These are phyloP conservation scores for Aspergillus thermomutatus DNA, from an alignment of 2,329 filamentous ascomycete genomes.

Conservation along the genomic window DNA sequence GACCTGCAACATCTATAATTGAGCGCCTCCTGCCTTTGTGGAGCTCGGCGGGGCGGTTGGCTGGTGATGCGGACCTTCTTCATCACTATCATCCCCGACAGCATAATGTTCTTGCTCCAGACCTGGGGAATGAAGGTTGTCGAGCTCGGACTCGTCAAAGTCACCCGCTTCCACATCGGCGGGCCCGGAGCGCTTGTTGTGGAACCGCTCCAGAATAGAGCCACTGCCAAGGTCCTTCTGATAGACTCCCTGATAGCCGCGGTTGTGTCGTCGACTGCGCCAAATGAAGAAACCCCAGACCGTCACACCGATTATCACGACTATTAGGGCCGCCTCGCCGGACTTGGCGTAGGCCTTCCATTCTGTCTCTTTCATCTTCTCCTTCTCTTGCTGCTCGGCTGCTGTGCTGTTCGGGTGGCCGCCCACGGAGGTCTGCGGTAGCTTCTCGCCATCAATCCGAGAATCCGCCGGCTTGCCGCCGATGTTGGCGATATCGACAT, in stretches of 20 bases:
- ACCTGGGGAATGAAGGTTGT: conserved; percentile 47
- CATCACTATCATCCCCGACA: conserved; percentile 47
- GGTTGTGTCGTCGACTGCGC: conserved; percentile 52
- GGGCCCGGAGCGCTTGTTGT: conserved; percentile 37
- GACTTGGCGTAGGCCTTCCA: conserved; percentile 88
- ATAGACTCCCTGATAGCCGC: conserved; percentile 41
- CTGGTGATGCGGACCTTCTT: conserved; percentile 25
- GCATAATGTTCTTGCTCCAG: conserved; percentile 43
- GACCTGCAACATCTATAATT: conserved; percentile 4
- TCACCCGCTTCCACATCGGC: conserved; percentile 59
- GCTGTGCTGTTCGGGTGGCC: conserved; percentile 67
- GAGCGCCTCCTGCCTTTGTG: conserved; percentile 3
- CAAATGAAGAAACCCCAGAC: conserved; percentile 72
- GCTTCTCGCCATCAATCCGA: conserved; percentile 79
- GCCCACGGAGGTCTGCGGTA: conserved; percentile 72
- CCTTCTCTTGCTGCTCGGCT: conserved; percentile 64
- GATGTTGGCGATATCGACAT: conserved; percentile 84
- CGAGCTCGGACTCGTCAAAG: conserved; percentile 60
- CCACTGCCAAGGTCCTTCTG: conserved; percentile 39
- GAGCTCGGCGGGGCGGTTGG: conserved; percentile 6
- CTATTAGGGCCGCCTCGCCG: conserved; percentile 77
- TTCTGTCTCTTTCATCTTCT: conserved; percentile 76
- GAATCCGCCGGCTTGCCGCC: conserved; percentile 77
- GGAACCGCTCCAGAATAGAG: conserved; percentile 49
- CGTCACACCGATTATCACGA: conserved; percentile 70